Percentiles rank a stretch among this genome's conserved stretches.
Evolutionary conservation across 192 early-diverging fungal species (phyloP).

Genomic region (Backusella mclennaniae): DNA sequence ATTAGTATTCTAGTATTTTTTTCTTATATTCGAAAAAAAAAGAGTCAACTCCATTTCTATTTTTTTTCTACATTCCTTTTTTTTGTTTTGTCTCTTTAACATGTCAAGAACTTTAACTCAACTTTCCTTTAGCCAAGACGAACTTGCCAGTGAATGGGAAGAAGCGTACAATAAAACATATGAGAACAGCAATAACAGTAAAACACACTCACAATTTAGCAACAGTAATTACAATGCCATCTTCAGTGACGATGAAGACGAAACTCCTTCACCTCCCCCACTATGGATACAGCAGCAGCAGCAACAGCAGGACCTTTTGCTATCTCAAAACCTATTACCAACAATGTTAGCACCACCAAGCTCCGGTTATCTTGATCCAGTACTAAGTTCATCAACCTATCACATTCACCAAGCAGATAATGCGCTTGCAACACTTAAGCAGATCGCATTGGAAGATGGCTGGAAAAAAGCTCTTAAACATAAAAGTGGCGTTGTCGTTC

Average conservation of each 20-base stretch:
- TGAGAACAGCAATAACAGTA: background rate
- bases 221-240: conserved; percentile 13
- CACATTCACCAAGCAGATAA: conserved; percentile 52
- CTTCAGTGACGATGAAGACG: conserved; percentile 37
- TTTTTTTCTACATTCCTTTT: background rate
- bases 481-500: conserved; percentile 52
- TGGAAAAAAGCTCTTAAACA: conserved; percentile 57
- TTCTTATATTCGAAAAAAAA: conserved; percentile 1
- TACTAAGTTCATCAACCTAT: conserved; percentile 32
- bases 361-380: conserved; percentile 21
- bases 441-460: conserved; percentile 36
- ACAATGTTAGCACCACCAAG: background rate
- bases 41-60: background rate
- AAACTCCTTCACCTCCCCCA: background rate
- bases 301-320: background rate
- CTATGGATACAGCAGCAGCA: conserved; percentile 2
- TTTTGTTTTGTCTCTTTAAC: background rate
- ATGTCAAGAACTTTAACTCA: conserved; percentile 8
- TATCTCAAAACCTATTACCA: background rate
- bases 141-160: conserved; percentile 12
- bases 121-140: conserved; percentile 12
- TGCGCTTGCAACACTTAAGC: conserved; percentile 46
- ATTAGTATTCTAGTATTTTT: background rate
- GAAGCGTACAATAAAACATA: background rate
- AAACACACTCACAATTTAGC: background rate